Conservation (phyloP, 83 land plant species). For the Isoetes engelmannii region DNA sequence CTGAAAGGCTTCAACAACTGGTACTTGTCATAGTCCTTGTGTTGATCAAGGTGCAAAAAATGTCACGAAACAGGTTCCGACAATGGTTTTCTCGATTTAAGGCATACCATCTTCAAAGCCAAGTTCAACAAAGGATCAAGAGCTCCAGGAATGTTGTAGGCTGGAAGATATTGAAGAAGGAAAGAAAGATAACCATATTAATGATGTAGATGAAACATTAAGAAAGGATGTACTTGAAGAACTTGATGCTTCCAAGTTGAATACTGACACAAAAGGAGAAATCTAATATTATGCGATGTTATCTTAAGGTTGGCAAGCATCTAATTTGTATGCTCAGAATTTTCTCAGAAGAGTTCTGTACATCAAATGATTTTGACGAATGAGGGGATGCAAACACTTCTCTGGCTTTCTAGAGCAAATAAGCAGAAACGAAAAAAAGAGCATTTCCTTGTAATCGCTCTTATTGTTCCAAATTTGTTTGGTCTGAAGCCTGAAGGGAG, state of each 20-base stretch:
- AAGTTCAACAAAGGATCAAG: constrained; percentile 20
- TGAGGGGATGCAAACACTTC: too few relatives aligned
- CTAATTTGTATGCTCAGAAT: too few relatives aligned
- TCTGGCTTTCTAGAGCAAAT: too few relatives aligned
- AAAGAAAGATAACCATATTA: constrained; percentile 2
- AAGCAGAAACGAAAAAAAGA: too few relatives aligned
- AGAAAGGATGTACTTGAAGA: background rate
- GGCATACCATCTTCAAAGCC: constrained; percentile 21
- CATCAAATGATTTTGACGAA: too few relatives aligned
- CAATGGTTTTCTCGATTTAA: background rate
- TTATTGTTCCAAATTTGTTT: too few relatives aligned
- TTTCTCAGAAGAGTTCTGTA: too few relatives aligned
- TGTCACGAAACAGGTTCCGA: background rate
- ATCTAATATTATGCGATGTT: too few relatives aligned
- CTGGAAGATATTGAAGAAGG: constrained; percentile 6
- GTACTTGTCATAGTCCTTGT: constrained; percentile 11
- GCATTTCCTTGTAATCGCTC: too few relatives aligned
- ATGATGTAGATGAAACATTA: constrained; percentile 1
- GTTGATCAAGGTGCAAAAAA: background rate
- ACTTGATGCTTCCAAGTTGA: background rate
- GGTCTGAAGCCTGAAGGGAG: too few relatives aligned
- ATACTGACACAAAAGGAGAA: too few relatives aligned
- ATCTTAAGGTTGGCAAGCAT: too few relatives aligned
- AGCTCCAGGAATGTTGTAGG: constrained; percentile 16
- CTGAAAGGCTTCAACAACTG: constrained; percentile 29